Percentiles rank a stretch among this genome's conserved stretches.
Conservation (phyloP, 148 eudicot genomes). For the Spergularia marina region DNA sequence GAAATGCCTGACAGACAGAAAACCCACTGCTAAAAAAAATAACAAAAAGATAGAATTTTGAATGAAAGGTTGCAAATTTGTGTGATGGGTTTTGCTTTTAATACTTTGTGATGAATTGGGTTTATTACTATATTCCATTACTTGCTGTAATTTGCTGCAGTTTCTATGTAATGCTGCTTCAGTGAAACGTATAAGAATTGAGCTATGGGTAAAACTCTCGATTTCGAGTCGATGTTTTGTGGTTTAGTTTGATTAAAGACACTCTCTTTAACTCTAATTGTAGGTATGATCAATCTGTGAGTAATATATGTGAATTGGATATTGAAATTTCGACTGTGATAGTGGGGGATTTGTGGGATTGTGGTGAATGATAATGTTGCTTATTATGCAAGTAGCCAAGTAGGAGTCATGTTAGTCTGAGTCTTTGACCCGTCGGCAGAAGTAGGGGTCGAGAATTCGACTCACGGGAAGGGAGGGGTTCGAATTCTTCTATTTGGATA, state of each 20-base stretch:
- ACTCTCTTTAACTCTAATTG: neutral
- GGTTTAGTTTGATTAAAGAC: neutral
- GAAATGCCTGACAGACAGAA: conserved; percentile 4
- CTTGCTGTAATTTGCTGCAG: neutral
- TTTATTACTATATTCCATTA: neutral
- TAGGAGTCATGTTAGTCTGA: too few species aligned
- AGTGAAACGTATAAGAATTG: neutral
- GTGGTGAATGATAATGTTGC: too few species aligned
- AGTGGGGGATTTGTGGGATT: too few species aligned
- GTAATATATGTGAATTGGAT: neutral
- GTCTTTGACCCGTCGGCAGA: too few species aligned
- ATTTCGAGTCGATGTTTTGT: neutral
- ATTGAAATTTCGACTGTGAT: neutral
- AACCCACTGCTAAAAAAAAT: too few species aligned
- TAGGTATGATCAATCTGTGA: neutral
- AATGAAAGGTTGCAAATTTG: neutral
- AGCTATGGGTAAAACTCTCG: neutral
- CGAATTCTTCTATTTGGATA: too few species aligned
- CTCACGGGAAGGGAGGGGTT: too few species aligned
- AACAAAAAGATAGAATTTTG: too few species aligned
- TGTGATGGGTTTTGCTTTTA: neutral
- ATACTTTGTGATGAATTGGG: neutral
- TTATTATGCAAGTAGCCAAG: too few species aligned
- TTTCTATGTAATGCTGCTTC: neutral
- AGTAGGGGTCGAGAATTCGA: too few species aligned